Evolutionary conservation across 1,284 basidiomycete species (phyloP).

Genomic region (Vanrija sp.): DNA sequence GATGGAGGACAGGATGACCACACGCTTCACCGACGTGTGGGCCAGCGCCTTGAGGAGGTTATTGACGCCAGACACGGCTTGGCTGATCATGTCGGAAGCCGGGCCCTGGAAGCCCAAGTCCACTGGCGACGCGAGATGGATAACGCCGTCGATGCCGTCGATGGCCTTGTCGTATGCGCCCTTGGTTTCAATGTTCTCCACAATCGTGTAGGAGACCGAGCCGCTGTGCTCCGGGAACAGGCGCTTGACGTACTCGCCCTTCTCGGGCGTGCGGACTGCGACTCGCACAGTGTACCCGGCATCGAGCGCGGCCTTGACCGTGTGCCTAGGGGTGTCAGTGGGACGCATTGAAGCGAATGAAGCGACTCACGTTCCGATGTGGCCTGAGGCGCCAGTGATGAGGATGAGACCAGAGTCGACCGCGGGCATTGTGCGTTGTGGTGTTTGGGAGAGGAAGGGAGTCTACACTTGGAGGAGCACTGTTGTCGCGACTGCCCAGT

Average conservation of each 20-base stretch:
- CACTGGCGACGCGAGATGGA: background rate
- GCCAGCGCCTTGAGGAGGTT: background rate
- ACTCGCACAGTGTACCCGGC: constrained; percentile 53
- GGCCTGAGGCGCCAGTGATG: constrained; percentile 30
- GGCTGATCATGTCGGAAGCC: background rate
- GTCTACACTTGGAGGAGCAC: background rate
- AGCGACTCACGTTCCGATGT: constrained; percentile 17
- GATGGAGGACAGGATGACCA: constrained; percentile 6
- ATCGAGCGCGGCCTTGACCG: constrained; percentile 26
- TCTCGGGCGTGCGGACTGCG: constrained; percentile 56
- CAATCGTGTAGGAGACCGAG: constrained; percentile 54
- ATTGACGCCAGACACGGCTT: constrained; percentile 1
- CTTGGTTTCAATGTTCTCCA: constrained; percentile 53
- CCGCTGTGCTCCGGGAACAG: constrained; percentile 49
- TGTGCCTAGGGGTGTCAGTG: constrained; percentile 16
- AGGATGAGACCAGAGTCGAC: background rate
- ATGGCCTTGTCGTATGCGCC: background rate
- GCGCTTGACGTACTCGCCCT: constrained; percentile 54
- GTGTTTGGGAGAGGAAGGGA: no score
- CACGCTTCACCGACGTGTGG: background rate
- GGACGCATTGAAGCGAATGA: no score
- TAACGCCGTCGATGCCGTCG: background rate
- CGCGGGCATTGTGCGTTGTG: background rate
- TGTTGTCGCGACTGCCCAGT: background rate
- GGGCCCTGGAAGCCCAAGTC: background rate